phyloP scores from a whole-genome alignment of 257 asterid genomes.

The Parsonsia alboflavescens region DNA sequence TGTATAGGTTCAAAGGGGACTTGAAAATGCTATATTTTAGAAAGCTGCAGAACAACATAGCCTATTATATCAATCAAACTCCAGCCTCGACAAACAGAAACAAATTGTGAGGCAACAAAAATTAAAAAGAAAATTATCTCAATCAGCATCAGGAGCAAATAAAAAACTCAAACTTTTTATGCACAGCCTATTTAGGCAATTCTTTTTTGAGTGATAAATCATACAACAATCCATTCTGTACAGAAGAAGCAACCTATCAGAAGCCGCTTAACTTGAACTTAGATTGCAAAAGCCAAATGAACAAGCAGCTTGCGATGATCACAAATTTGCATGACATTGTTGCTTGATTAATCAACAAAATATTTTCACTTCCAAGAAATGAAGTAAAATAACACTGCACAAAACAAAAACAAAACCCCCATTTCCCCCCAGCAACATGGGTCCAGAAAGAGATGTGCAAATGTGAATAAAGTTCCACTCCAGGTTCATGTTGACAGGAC shows the following conservation, averaged over 20 bases:
- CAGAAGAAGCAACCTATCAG: constrained; percentile 36
- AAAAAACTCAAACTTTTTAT: not conserved
- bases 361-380: constrained; percentile 17
- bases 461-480: not conserved
- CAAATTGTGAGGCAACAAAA: not conserved
- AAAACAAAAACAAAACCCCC: constrained; percentile 18
- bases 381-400: constrained; percentile 18
- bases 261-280: constrained; percentile 15
- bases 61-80: not conserved
- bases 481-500: constrained; percentile 11
- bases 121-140: not conserved
- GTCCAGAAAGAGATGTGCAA: constrained; percentile 2
- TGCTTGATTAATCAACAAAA: constrained; percentile 25
- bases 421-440: constrained; percentile 16
- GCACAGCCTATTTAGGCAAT: constrained; percentile 9
- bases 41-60: not conserved
- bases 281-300: constrained; percentile 28
- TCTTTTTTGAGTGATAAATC: constrained; percentile 23
- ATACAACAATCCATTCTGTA: constrained; percentile 30
- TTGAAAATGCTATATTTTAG: too few species aligned
- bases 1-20: too few species aligned
- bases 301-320: not conserved
- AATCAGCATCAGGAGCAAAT: not conserved
- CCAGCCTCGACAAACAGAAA: not conserved
- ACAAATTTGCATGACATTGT: constrained; percentile 9